These are phyloP conservation scores for Sphaerulina vaccinii DNA, from an alignment of 2,329 filamentous ascomycete species.

Conservation along the genomic window DNA sequence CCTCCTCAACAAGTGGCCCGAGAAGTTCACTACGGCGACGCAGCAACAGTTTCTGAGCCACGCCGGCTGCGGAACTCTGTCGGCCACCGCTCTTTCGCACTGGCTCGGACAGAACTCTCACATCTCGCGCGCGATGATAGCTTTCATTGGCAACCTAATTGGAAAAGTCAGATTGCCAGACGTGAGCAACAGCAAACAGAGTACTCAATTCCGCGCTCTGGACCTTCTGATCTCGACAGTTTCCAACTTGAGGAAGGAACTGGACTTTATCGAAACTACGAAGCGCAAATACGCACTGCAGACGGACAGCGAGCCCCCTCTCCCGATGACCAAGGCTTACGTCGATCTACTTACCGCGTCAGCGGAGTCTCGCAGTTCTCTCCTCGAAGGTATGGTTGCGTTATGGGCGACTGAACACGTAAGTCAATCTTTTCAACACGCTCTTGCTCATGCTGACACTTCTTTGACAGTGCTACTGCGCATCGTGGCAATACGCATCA, in stretches of 20 bases:
- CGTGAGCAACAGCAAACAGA: conserved; percentile 43
- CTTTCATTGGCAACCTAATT: conserved; percentile 65
- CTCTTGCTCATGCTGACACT: conserved; percentile 13
- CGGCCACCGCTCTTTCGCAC: conserved; percentile 55
- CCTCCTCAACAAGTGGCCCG: conserved; percentile 53
- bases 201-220: conserved; percentile 57
- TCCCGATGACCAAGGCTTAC: conserved; percentile 53
- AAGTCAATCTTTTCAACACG: conserved; percentile 24
- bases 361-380: conserved; percentile 49
- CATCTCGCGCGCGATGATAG: conserved; percentile 68
- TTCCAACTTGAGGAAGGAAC: conserved; percentile 65
- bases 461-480: conserved; percentile 44
- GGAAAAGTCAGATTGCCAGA: conserved; percentile 59
- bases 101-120: conserved; percentile 73
- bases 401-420: conserved; percentile 73
- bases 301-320: conserved; percentile 47
- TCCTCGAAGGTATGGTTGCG: conserved; percentile 69
- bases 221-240: conserved; percentile 64
- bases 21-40: conserved; percentile 57
- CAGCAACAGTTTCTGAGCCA: conserved; percentile 65
- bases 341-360: conserved; percentile 61
- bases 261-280: conserved; percentile 66
- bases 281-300: conserved; percentile 60
- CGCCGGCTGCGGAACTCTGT: conserved; percentile 62
- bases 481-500: conserved; percentile 50